Conservation (phyloP, 2,329 filamentous ascomycete species). For the Grosmannia huntii region DNA sequence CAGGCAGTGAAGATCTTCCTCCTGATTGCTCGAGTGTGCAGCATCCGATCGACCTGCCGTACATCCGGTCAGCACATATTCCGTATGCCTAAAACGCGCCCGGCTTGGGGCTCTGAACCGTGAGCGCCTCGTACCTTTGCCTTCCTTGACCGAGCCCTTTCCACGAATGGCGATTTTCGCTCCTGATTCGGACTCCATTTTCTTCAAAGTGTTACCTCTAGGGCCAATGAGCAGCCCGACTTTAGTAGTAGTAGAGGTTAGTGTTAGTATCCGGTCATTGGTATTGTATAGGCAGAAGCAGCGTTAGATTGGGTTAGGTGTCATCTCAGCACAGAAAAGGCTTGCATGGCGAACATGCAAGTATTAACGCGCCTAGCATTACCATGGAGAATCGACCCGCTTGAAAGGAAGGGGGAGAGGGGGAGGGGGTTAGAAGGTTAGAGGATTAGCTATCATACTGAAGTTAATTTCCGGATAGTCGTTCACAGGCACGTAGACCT, state of each 20-base stretch:
- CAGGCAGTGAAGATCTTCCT: constrained; percentile 96
- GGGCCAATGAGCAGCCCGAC: constrained; percentile 99
- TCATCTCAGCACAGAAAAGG: constrained; percentile 17
- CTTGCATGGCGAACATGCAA: constrained; percentile 14
- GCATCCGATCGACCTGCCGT: constrained; percentile 73
- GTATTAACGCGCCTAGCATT: constrained; percentile 26
- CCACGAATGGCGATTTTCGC: constrained; percentile 99
- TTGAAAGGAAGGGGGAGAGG: background rate
- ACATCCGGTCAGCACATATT: background rate
- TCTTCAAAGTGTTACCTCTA: constrained; percentile 99
- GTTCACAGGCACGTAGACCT: constrained; percentile 99
- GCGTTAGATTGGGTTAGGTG: constrained; percentile 16
- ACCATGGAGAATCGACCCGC: constrained; percentile 7
- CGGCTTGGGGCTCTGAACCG: background rate
- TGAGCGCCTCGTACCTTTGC: constrained; percentile 50
- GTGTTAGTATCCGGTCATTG: constrained; percentile 62
- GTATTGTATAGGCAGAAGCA: background rate
- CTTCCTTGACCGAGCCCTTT: constrained; percentile 99
- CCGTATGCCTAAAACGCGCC: background rate
- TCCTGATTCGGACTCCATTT: constrained; percentile 95
- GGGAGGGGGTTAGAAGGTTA: constrained; percentile 57
- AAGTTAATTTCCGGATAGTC: constrained; percentile 99
- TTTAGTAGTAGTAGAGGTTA: constrained; percentile 68
- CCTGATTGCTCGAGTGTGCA: constrained; percentile 98
- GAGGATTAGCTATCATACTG: constrained; percentile 99